phyloP scores from a whole-genome alignment of 164 flowering plant species.

The Aristolochia fimbriata region DNA sequence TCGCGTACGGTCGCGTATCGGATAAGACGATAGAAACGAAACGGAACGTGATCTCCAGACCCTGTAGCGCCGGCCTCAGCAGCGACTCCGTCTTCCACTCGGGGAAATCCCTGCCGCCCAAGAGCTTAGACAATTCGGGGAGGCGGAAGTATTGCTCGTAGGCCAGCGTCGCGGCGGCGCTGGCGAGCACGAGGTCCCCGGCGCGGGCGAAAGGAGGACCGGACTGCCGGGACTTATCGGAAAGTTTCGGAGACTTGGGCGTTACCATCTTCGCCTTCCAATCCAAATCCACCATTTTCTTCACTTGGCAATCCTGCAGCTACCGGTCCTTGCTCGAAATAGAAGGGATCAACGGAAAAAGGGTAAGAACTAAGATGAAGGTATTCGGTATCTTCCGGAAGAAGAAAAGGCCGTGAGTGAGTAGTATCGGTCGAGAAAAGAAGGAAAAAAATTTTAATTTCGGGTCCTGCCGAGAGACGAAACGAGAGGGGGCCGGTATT shows the following conservation, averaged over 20 bases:
- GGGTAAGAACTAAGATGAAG: no score
- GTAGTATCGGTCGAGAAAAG: no score
- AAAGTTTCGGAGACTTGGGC: slow-evolving; percentile 12
- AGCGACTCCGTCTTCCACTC: slow-evolving; percentile 54
- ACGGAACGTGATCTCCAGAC: slow-evolving; percentile 78
- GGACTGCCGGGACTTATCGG: slow-evolving; percentile 3
- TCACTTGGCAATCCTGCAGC: no score
- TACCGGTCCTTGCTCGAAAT: no score
- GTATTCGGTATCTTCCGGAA: no score
- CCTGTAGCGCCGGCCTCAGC: slow-evolving; percentile 70
- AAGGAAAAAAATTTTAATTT: no score
- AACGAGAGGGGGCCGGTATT: neutral
- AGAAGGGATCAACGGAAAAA: no score
- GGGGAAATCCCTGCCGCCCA: slow-evolving; percentile 54
- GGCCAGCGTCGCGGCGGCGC: slow-evolving; percentile 35
- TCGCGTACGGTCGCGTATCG: slow-evolving; percentile 65
- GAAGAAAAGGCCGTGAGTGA: no score
- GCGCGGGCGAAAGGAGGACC: slow-evolving; percentile 4
- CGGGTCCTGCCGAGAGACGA: neutral
- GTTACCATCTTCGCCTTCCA: slow-evolving; percentile 19
- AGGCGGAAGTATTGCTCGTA: slow-evolving; percentile 71
- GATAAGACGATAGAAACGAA: slow-evolving; percentile 56
- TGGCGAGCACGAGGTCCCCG: slow-evolving; percentile 8
- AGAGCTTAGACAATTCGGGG: slow-evolving; percentile 54
- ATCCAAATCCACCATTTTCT: slow-evolving; percentile 30